Conservation (phyloP, 257 asterid species). For the Scutellaria baicalensis region DNA sequence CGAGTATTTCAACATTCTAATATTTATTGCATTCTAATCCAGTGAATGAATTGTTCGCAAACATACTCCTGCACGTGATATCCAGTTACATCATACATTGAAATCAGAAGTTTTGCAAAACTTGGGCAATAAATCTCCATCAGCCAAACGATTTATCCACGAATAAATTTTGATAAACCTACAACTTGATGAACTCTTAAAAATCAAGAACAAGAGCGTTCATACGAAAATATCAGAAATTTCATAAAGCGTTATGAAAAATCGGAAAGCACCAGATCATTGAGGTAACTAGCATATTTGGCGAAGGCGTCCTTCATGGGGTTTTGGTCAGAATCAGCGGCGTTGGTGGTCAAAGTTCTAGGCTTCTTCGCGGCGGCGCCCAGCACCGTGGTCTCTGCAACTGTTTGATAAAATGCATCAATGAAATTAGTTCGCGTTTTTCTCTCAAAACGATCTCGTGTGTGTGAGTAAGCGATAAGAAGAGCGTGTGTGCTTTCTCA, state of each 20-base stretch:
- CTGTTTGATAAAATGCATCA: constrained; percentile 37
- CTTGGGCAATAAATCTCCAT: neutral
- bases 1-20: neutral
- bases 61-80: neutral
- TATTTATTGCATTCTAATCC: neutral
- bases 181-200: neutral
- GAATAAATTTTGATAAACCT: neutral
- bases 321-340: constrained; percentile 28
- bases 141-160: neutral
- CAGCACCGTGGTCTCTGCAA: constrained; percentile 33
- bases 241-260: neutral
- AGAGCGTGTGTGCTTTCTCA: neutral
- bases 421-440: neutral
- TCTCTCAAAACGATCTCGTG: neutral
- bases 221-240: neutral
- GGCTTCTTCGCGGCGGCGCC: constrained; percentile 42
- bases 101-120: neutral
- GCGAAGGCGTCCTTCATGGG: constrained; percentile 65
- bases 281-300: constrained; percentile 62
- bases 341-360: constrained; percentile 34
- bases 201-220: neutral
- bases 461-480: neutral
- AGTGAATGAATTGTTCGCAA: neutral
- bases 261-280: constrained; percentile 38
- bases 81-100: neutral